Evolutionary conservation across 208 protist species (phyloP).

Genomic region (Wallacemonas sp.): DNA sequence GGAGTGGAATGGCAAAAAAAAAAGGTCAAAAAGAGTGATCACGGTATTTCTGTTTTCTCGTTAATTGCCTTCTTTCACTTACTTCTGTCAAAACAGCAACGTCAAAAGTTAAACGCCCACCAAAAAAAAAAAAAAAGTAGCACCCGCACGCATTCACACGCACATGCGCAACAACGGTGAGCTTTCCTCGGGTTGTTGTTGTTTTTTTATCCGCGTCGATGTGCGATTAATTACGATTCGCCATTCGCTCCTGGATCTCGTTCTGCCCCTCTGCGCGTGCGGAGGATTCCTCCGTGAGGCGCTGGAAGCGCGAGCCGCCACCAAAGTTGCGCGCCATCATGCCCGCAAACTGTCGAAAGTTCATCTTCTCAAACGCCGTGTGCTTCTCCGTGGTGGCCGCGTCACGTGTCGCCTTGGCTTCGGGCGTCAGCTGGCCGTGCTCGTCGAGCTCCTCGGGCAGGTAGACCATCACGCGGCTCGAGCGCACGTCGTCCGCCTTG

Average conservation of each 20-base stretch:
- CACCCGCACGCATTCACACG: no score
- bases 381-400: conserved; percentile 12
- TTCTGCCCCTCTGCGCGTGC: conserved; percentile 40
- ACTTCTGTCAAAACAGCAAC: conserved; percentile 1
- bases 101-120: not conserved
- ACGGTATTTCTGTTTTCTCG: no score
- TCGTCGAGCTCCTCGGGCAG: conserved; percentile 50
- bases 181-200: no score
- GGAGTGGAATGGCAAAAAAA: conserved; percentile 17
- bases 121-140: conserved; percentile 14
- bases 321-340: conserved; percentile 78
- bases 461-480: conserved; percentile 66
- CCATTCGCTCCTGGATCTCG: conserved; percentile 35
- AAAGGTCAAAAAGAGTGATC: no score
- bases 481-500: conserved; percentile 24
- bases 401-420: conserved; percentile 13
- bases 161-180: not conserved
- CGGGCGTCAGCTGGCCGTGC: conserved; percentile 18
- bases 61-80: no score
- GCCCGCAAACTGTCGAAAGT: conserved; percentile 55
- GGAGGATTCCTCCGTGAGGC: conserved; percentile 69
- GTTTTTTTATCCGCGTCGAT: conserved; percentile 6
- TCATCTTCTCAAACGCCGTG: conserved; percentile 50
- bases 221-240: not conserved
- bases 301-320: conserved; percentile 81